Conservation (phyloP, 768 basidiomycete species). For the Cantharellus anzutake region DNA sequence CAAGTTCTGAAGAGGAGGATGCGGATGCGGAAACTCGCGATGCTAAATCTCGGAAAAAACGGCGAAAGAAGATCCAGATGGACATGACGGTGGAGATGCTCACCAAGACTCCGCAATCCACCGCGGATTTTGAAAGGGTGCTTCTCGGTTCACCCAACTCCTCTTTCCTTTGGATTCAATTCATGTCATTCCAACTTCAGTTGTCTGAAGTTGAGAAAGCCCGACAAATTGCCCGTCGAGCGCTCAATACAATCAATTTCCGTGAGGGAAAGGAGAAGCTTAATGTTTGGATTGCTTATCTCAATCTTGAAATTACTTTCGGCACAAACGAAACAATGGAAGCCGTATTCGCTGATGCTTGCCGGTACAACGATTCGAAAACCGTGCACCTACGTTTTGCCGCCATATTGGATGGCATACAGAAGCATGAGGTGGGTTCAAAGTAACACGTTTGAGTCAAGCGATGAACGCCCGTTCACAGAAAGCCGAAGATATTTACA, state of each 20-base stretch:
- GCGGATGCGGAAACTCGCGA: conserved; percentile 22
- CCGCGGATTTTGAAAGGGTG: conserved; percentile 83
- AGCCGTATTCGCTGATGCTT: conserved; percentile 74
- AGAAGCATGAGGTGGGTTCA: conserved; percentile 49
- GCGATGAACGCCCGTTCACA: conserved; percentile 17
- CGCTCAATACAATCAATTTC: conserved; percentile 76
- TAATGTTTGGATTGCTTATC: conserved; percentile 92
- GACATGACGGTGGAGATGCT: conserved; percentile 82
- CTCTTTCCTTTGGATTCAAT: conserved; percentile 96
- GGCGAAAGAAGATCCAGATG: conserved; percentile 37
- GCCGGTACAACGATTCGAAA: conserved; percentile 80
- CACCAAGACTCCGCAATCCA: conserved; percentile 69
- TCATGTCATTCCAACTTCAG: conserved; percentile 96
- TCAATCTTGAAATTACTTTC: conserved; percentile 88
- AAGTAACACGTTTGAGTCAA: not conserved
- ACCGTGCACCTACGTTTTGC: conserved; percentile 74
- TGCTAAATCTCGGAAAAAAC: conserved; percentile 31
- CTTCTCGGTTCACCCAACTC: conserved; percentile 91
- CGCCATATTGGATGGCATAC: conserved; percentile 64
- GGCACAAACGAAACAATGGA: conserved; percentile 72
- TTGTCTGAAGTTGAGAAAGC: conserved; percentile 96
- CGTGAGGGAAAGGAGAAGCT: conserved; percentile 91
- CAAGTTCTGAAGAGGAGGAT: conserved; percentile 12
- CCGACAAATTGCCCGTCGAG: conserved; percentile 66
- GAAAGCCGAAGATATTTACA: conserved; percentile 88